These are phyloP conservation scores for Cardamine occulta DNA, from an alignment of 345 rosid species.

Conservation along the genomic window DNA sequence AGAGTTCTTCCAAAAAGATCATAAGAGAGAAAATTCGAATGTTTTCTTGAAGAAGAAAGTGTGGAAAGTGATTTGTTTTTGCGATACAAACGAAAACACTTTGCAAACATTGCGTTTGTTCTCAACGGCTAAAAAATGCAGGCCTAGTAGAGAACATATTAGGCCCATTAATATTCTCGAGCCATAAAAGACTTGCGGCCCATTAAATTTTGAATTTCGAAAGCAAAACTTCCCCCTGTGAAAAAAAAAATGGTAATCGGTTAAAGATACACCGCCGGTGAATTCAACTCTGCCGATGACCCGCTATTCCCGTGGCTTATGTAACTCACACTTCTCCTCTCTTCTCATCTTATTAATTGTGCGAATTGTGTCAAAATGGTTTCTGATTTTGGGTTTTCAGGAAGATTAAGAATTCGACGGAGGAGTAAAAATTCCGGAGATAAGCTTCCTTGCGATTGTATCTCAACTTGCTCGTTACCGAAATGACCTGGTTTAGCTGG, in stretches of 20 bases:
- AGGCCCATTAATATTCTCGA: too few relatives aligned
- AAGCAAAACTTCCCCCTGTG: too few relatives aligned
- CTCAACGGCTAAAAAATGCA: too few relatives aligned
- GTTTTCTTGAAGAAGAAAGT: too few relatives aligned
- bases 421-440: conserved; percentile 45
- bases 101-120: too few relatives aligned
- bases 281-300: conserved; percentile 41
- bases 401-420: conserved; percentile 54
- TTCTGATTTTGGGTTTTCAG: conserved; percentile 33
- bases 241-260: conserved; percentile 16
- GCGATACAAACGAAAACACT: too few relatives aligned
- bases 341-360: neutral
- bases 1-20: too few relatives aligned
- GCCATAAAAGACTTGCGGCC: too few relatives aligned
- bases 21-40: too few relatives aligned
- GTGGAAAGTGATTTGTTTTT: too few relatives aligned
- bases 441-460: conserved; percentile 56
- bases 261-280: conserved; percentile 35
- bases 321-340: conserved; percentile 36
- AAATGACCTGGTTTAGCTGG: conserved; percentile 88
- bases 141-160: too few relatives aligned
- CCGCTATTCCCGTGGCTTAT: conserved; percentile 68
- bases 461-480: conserved; percentile 55
- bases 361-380: neutral
- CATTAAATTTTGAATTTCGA: too few relatives aligned